Evolutionary conservation across 2,329 filamentous ascomycete species (phyloP), one percentile per base, ranked within the genome.

Genomic region (Curvularia sp.): DNA sequence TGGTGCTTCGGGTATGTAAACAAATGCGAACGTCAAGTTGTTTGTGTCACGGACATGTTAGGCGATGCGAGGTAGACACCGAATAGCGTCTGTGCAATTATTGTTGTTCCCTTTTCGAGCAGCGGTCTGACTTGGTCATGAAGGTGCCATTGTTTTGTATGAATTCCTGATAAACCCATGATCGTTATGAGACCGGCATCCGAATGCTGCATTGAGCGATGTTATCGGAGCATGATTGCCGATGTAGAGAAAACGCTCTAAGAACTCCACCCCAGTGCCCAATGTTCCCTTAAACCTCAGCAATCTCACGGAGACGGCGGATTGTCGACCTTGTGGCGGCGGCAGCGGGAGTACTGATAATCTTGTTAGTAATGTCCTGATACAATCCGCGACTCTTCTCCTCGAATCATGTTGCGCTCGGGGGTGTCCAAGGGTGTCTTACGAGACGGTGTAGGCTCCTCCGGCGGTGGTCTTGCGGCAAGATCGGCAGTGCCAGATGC

Each of bases 391-490:
- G 35, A 15, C 20, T 58, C 24, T n/a, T 20, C 41, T 38, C 26
- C 22, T 22, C 54, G 24, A 31, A 26, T 18, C 3, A 24, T 13
- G 9, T 12, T 12, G 15, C 15, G 48, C 44, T 22, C 26, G 35
- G 18, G 44, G n/a, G 18, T 50, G 31, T 43, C 22, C 10, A 31
- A 63, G 50, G 63, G 61, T 59, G 61, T 66, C 93, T 84, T 92
- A 97, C 94, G 95, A 90, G 81, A 98, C 90, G 76, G 88, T 90
- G 88, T 96, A 98, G 78, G 94, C 95, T 84, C 94, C 92, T 82
- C 92, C 92, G 76, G 92, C 94, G 73, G 94, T 87, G 78, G 89
- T 92, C 90, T 97, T 97, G 82, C 91, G 89, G 90, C 95, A 98
- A 63, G 89, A 87, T 83, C 88, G 90, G 91, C 95, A 99, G 83